phyloP scores from a whole-genome alignment of 192 early-diverging fungal genomes.

The Martensiomyces pterosporus region DNA sequence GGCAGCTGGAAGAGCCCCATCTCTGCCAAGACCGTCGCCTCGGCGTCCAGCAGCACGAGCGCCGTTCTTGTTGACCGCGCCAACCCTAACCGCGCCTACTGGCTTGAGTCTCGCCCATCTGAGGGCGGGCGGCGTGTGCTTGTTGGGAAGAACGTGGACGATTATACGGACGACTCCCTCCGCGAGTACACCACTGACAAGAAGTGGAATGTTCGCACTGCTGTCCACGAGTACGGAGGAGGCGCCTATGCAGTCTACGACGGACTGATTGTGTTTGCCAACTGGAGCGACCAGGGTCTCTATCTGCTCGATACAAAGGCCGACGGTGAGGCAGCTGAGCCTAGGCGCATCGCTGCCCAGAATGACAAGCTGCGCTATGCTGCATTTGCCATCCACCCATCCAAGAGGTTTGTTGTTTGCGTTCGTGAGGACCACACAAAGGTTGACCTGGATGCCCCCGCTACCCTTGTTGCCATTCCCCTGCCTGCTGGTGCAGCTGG shows the following conservation, averaged over 20 bases:
- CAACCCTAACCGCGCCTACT: conserved; percentile 34
- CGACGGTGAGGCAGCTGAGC: conserved; percentile 14
- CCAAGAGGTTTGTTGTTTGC: conserved; percentile 54
- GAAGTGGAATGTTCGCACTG: conserved; percentile 59
- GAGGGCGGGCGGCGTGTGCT: conserved; percentile 36
- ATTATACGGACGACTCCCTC: conserved; percentile 17
- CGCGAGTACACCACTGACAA: conserved; percentile 27
- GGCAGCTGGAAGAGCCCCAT: conserved; percentile 48
- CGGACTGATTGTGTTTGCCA: conserved; percentile 59
- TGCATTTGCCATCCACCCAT: conserved; percentile 57
- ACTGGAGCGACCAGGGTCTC: conserved; percentile 55
- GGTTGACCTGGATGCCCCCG: conserved; percentile 37
- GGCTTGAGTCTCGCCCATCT: conserved; percentile 39
- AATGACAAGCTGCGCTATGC: conserved; percentile 59
- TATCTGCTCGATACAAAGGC: conserved; percentile 47
- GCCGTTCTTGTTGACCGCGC: conserved; percentile 22
- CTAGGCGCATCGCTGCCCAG: conserved; percentile 42
- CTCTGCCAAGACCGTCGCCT: conserved; percentile 21
- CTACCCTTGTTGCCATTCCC: conserved; percentile 58
- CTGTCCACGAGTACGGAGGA: conserved; percentile 79
- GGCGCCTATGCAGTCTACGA: conserved; percentile 55
- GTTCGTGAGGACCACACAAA: conserved; percentile 68
- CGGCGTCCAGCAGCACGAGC: conserved; percentile 14
- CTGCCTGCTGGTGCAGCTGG: conserved; percentile 28
- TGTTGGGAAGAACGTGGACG: conserved; percentile 29